Evolutionary conservation across 345 rosid species (phyloP).

Genomic region (Erysimum cheiranthoides): DNA sequence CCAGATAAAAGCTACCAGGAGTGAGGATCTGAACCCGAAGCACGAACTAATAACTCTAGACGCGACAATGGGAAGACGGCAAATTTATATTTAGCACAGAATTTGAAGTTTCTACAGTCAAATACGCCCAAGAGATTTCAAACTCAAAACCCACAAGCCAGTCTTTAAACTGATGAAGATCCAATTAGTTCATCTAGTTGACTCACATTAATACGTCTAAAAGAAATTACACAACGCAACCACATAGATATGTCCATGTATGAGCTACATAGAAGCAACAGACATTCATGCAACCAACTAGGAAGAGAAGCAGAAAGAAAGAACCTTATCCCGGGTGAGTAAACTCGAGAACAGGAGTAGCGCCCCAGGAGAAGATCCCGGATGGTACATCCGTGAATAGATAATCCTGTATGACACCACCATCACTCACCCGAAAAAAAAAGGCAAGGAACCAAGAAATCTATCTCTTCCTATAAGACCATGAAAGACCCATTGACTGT

Average conservation of each 20-base stretch:
- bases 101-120: not conserved
- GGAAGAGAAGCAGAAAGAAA: constrained; percentile 55
- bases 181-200: not conserved
- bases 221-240: not conserved
- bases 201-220: constrained; percentile 3
- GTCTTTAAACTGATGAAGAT: constrained; percentile 1
- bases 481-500: constrained; percentile 20
- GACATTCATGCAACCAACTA: constrained; percentile 41
- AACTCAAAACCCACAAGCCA: constrained; percentile 25
- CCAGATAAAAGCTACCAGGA: not conserved
- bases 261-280: constrained; percentile 4
- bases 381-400: constrained; percentile 51
- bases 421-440: constrained; percentile 62
- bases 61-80: not conserved
- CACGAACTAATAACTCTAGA: not conserved
- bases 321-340: constrained; percentile 68
- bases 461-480: constrained; percentile 55
- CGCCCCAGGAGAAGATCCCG: constrained; percentile 68
- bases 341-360: constrained; percentile 59
- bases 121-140: not conserved
- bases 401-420: constrained; percentile 73
- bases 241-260: constrained; percentile 9
- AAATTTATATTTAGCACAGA: constrained; percentile 1
- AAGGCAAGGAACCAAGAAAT: constrained; percentile 58
- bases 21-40: constrained; percentile 2